phyloP scores from a whole-genome alignment of 305 asterid genomes.

The Solanum chacoense region DNA sequence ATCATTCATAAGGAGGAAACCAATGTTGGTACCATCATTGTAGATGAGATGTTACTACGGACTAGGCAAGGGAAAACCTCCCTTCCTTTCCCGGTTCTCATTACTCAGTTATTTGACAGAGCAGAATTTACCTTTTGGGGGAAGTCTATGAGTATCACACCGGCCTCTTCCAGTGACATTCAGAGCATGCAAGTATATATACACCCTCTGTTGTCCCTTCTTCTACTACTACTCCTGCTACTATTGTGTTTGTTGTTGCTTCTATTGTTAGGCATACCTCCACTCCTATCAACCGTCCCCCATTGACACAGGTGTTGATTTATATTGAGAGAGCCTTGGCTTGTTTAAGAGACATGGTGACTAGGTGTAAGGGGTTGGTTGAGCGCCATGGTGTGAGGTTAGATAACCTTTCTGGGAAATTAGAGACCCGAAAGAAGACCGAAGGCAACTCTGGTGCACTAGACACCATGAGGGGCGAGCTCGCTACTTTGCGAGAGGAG shows the following conservation, averaged over 20 bases:
- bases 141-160: not conserved
- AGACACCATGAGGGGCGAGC: too few species aligned
- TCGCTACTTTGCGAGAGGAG: too few species aligned
- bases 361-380: not conserved
- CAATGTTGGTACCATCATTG: too few species aligned
- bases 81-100: too few species aligned
- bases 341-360: too few species aligned
- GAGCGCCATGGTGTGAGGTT: not conserved
- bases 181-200: not conserved
- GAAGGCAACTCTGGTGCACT: too few species aligned
- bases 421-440: not conserved
- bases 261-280: not conserved
- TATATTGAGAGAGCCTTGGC: not conserved
- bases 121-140: not conserved
- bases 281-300: not conserved
- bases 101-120: too few species aligned
- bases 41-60: too few species aligned
- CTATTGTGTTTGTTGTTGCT: too few species aligned
- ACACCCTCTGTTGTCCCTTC: not conserved
- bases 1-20: too few species aligned
- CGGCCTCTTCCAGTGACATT: not conserved
- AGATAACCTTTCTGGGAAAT: not conserved
- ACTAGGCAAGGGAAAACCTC: too few species aligned
- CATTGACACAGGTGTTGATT: too few species aligned
- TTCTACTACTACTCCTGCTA: not conserved